Evolutionary conservation across 768 basidiomycete species (phyloP).

Genomic region (Cystobasidium tubakii): DNA sequence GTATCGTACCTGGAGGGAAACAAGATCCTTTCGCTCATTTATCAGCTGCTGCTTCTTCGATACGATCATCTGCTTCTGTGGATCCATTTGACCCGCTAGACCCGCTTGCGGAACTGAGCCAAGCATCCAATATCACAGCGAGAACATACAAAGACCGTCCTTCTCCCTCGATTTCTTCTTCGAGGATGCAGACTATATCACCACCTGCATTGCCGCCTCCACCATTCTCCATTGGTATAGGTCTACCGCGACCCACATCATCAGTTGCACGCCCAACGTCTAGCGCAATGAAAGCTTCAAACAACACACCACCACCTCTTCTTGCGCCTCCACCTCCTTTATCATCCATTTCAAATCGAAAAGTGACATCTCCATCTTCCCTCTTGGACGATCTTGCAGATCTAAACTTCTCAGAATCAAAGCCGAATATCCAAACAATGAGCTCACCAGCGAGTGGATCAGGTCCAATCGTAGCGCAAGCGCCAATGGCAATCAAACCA

Average conservation of each 20-base stretch:
- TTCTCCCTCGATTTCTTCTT: not conserved
- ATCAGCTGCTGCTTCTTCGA: constrained; percentile 17
- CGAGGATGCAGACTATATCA: not conserved
- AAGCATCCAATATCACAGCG: not conserved
- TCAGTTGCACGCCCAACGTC: not conserved
- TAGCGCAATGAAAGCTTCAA: not conserved
- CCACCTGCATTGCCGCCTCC: not conserved
- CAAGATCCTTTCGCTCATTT: constrained; percentile 9
- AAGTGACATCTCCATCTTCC: not conserved
- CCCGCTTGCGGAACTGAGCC: constrained; percentile 1
- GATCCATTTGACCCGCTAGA: constrained; percentile 21
- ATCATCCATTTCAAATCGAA: not conserved
- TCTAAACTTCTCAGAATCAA: not conserved
- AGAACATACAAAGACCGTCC: not conserved
- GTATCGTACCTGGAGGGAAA: not conserved
- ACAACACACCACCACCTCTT: not conserved
- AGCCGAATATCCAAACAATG: not conserved
- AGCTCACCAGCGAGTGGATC: not conserved
- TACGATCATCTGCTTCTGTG: not conserved
- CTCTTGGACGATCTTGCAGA: constrained; percentile 6
- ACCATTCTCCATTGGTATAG: not conserved
- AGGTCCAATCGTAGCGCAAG: not conserved
- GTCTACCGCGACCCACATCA: not conserved
- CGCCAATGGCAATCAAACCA: not conserved
- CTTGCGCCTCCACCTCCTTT: not conserved